These are phyloP conservation scores for Phytopythium sindhum DNA, from an alignment of 352 stramenopile species.

Conservation along the genomic window DNA sequence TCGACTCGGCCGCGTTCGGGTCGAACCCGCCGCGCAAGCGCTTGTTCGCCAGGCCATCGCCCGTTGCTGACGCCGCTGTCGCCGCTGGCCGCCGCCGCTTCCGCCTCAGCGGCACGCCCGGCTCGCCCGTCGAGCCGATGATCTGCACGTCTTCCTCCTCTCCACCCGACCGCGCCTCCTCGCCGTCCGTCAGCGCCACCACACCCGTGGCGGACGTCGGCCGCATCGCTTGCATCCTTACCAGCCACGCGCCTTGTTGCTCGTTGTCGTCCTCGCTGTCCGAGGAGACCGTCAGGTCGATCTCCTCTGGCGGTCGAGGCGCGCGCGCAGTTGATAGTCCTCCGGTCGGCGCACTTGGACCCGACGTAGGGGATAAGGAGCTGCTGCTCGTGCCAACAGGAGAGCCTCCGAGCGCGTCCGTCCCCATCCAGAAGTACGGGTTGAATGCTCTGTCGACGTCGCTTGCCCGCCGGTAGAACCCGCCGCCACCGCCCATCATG, in stretches of 20 bases:
- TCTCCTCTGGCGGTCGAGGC: constrained; percentile 31
- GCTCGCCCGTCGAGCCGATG: constrained; percentile 21
- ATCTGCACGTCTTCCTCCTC: constrained; percentile 63
- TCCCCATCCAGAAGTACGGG: neutral
- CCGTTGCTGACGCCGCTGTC: constrained; percentile 3
- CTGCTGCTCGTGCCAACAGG: neutral
- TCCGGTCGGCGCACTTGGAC: neutral
- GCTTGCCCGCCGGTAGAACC: neutral
- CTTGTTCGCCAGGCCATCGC: constrained; percentile 13
- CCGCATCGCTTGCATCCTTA: neutral
- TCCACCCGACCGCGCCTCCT: constrained; percentile 5
- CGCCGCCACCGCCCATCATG: neutral
- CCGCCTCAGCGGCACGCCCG: constrained; percentile 17
- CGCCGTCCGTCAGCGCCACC: constrained; percentile 8
- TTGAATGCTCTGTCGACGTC: neutral
- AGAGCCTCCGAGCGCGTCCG: neutral
- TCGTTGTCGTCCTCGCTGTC: constrained; percentile 32
- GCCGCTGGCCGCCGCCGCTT: constrained; percentile 37
- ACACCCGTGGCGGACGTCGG: constrained; percentile 12
- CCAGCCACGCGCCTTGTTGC: neutral
- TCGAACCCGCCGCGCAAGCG: constrained; percentile 30
- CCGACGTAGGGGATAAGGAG: neutral
- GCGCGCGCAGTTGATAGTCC: neutral
- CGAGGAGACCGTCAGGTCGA: constrained; percentile 63
- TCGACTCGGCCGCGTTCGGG: constrained; percentile 52